Evolutionary conservation across 2,329 filamentous ascomycete genomes (phyloP).

Genomic region (Didymella pinodella): DNA sequence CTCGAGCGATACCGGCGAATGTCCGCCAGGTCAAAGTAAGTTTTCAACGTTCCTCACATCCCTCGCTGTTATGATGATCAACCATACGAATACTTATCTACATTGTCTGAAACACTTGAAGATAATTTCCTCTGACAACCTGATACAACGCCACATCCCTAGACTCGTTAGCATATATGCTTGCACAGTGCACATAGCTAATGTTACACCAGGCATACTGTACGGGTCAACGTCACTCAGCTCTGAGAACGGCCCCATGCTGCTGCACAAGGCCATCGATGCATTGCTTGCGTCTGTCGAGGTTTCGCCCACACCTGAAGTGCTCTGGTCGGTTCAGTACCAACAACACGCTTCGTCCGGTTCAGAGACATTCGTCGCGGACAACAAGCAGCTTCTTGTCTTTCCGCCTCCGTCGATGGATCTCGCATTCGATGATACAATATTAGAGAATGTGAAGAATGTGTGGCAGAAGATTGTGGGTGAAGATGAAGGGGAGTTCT

Average conservation of each 20-base stretch:
- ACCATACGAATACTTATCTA: conserved; percentile 97
- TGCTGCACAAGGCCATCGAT: conserved; percentile 54
- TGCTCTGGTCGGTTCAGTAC: conserved; percentile 64
- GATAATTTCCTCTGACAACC: conserved; percentile 86
- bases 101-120: conserved; percentile 98
- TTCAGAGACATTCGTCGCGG: conserved; percentile 31
- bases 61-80: conserved; percentile 78
- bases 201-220: conserved; percentile 61
- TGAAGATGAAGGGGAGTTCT: conserved; percentile 66
- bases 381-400: conserved; percentile 58
- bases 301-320: conserved; percentile 45
- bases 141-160: conserved; percentile 65
- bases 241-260: conserved; percentile 43
- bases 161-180: conserved; percentile 7
- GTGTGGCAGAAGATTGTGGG: conserved; percentile 74
- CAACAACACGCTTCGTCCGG: conserved; percentile 52
- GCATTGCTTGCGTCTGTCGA: conserved; percentile 53
- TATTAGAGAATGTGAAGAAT: conserved; percentile 70
- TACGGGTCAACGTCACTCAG: conserved; percentile 60
- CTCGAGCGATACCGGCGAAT: conserved; percentile 92
- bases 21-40: conserved; percentile 89
- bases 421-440: conserved; percentile 76
- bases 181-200: conserved; percentile 42
- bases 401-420: conserved; percentile 69
- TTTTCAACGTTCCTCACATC: conserved; percentile 43